A percentile compares a stretch with the other conserved stretches of the same genome.
Evolutionary conservation across 2,329 filamentous ascomycete genomes (phyloP).

Genomic region (Davidsoniella eucalypti): DNA sequence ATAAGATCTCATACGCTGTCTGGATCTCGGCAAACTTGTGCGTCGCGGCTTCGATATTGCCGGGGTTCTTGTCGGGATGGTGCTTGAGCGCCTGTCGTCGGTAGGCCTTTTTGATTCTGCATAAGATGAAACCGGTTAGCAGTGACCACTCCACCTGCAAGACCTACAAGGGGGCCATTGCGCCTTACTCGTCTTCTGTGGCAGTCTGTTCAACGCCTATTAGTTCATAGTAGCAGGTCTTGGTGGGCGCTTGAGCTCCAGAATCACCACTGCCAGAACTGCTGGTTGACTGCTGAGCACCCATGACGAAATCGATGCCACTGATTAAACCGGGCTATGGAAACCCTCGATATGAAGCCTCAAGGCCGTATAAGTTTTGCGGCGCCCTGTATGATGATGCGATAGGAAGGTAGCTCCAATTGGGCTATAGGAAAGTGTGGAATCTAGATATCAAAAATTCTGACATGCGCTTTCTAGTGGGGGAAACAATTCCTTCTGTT

Average conservation of each 20-base stretch:
- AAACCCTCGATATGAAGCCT: too few species aligned
- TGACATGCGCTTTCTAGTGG: too few species aligned
- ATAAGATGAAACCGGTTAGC: neutral
- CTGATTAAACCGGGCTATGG: too few species aligned
- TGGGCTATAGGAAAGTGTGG: too few species aligned
- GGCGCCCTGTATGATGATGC: too few species aligned
- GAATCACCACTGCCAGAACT: constrained; percentile 18
- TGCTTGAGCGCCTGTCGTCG: constrained; percentile 78
- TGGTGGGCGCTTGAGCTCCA: constrained; percentile 26
- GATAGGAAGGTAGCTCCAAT: too few species aligned
- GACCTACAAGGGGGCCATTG: too few species aligned
- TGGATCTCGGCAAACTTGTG: constrained; percentile 80
- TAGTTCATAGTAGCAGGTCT: constrained; percentile 75
- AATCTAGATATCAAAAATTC: too few species aligned
- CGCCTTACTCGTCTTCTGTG: constrained; percentile 59
- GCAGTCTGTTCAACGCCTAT: constrained; percentile 57
- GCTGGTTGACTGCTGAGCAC: constrained; percentile 37
- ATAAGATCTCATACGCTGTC: constrained; percentile 87
- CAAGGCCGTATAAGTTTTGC: too few species aligned
- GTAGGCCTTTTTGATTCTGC: constrained; percentile 84
- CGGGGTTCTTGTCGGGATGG: constrained; percentile 86
- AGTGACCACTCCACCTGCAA: neutral
- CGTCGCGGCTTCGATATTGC: constrained; percentile 70
- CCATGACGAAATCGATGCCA: constrained; percentile 23
- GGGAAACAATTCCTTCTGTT: too few species aligned